Conservation (phyloP, 805 yeast genomes). For the Candida maris region DNA sequence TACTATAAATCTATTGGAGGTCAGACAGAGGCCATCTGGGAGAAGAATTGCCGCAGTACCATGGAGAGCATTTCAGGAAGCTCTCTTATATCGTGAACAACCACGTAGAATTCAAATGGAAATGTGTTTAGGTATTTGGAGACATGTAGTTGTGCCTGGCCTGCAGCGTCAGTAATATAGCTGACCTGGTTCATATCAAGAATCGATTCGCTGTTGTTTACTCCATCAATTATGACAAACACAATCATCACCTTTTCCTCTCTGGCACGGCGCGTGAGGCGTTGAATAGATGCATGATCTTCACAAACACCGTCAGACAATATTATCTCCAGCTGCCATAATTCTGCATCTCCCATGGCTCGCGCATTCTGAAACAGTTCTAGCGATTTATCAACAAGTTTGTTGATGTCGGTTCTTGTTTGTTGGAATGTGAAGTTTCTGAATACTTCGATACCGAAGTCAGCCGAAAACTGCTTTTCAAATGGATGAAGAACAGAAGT, state of each 20-base stretch:
- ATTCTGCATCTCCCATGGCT: conserved; percentile 46
- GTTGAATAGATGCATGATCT: conserved; percentile 78
- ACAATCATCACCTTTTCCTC: conserved; percentile 93
- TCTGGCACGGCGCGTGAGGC: conserved; percentile 85
- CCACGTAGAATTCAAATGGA: conserved; percentile 96
- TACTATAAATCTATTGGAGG: no score
- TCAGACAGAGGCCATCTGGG: conserved; percentile 51
- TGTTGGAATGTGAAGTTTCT: conserved; percentile 90
- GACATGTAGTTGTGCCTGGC: conserved; percentile 70
- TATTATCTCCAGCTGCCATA: conserved; percentile 92
- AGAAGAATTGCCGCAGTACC: conserved; percentile 87
- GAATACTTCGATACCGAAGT: conserved; percentile 79
- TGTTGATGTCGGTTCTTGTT: conserved; percentile 77
- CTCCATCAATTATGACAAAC: conserved; percentile 90
- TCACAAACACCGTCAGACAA: conserved; percentile 97
- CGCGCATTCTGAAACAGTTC: conserved; percentile 62
- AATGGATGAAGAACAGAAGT: conserved; percentile 86
- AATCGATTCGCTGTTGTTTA: conserved; percentile 78
- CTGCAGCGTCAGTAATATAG: conserved; percentile 67
- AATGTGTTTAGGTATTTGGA: conserved; percentile 84
- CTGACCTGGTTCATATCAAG: conserved; percentile 92
- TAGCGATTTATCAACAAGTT: conserved; percentile 68
- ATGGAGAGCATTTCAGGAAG: conserved; percentile 87
- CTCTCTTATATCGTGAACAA: conserved; percentile 83
- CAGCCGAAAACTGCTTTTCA: conserved; percentile 77